Evolutionary conservation across 352 stramenopile genomes (phyloP).

Genomic region (Pythium pyrilobum): DNA sequence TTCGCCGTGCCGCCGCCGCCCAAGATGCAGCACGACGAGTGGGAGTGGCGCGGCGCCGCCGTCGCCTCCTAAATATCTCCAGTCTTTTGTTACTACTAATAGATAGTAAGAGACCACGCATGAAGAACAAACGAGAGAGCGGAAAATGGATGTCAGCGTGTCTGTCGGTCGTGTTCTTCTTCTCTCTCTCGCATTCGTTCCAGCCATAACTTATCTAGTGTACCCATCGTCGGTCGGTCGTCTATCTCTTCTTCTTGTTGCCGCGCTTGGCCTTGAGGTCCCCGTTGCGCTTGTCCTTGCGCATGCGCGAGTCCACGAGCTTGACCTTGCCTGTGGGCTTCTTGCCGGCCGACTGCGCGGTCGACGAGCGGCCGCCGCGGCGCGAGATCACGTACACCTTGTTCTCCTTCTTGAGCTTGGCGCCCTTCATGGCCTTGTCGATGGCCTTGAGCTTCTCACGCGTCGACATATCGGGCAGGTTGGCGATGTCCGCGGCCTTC

Average conservation of each 20-base stretch:
- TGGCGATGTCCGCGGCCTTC: constrained; percentile 95
- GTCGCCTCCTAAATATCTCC: neutral
- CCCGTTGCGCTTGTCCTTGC: constrained; percentile 92
- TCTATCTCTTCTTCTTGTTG: constrained; percentile 86
- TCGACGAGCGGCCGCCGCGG: constrained; percentile 43
- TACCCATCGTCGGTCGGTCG: neutral
- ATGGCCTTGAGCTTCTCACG: constrained; percentile 98
- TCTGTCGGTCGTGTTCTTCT: constrained; percentile 19
- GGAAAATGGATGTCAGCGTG: neutral
- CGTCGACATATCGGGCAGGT: constrained; percentile 95
- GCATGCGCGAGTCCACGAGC: constrained; percentile 97
- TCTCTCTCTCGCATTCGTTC: too few species aligned
- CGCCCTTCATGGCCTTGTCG: constrained; percentile 95
- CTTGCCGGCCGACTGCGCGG: constrained; percentile 60
- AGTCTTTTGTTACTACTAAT: too few species aligned
- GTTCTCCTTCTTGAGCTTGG: constrained; percentile 85
- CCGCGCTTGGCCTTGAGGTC: constrained; percentile 79
- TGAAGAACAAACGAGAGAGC: neutral
- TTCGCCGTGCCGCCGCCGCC: neutral
- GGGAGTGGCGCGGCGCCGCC: constrained; percentile 9
- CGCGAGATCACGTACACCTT: constrained; percentile 97
- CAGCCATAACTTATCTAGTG: constrained; percentile 56
- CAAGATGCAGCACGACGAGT: constrained; percentile 8
- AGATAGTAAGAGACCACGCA: neutral
- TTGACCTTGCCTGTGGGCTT: constrained; percentile 91